Evolutionary conservation across 441 rosid genomes (phyloP).

Genomic region (Erodium trifolium): DNA sequence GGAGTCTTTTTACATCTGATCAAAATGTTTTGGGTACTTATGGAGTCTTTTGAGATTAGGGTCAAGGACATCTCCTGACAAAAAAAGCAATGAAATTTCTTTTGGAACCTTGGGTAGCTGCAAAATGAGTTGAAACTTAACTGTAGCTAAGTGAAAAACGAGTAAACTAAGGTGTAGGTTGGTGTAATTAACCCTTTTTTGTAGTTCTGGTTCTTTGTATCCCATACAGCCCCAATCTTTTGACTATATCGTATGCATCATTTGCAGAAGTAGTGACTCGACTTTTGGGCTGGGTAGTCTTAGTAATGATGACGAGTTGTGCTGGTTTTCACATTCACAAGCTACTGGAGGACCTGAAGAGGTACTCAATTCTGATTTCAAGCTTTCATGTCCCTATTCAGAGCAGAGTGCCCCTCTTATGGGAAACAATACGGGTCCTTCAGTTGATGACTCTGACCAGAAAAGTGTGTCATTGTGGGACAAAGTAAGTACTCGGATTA

Average conservation of each 20-base stretch:
- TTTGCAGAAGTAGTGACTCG: constrained; percentile 69
- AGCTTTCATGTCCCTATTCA: constrained; percentile 20
- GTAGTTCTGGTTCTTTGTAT: background rate
- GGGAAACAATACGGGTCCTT: constrained; percentile 31
- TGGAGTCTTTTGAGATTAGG: too few species aligned
- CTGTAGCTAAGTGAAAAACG: too few species aligned
- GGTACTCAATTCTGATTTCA: constrained; percentile 36
- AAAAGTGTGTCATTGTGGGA: constrained; percentile 26
- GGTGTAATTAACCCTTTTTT: too few species aligned
- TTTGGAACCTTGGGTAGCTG: too few species aligned
- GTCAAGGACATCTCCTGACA: too few species aligned
- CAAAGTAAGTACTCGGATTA: constrained; percentile 27
- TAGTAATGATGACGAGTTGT: constrained; percentile 50
- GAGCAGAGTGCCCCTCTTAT: constrained; percentile 33
- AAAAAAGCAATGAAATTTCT: too few species aligned
- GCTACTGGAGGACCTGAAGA: constrained; percentile 45
- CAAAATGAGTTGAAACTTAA: too few species aligned
- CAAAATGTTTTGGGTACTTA: too few species aligned
- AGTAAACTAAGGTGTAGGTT: too few species aligned
- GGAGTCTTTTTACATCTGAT: too few species aligned
- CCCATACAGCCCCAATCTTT: background rate
- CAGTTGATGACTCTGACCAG: constrained; percentile 27
- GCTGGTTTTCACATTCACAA: constrained; percentile 61
- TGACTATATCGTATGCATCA: background rate
- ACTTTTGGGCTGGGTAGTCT: constrained; percentile 63